Evolutionary conservation across 352 stramenopile genomes (phyloP).

Genomic region (Phytophthora lateralis): DNA sequence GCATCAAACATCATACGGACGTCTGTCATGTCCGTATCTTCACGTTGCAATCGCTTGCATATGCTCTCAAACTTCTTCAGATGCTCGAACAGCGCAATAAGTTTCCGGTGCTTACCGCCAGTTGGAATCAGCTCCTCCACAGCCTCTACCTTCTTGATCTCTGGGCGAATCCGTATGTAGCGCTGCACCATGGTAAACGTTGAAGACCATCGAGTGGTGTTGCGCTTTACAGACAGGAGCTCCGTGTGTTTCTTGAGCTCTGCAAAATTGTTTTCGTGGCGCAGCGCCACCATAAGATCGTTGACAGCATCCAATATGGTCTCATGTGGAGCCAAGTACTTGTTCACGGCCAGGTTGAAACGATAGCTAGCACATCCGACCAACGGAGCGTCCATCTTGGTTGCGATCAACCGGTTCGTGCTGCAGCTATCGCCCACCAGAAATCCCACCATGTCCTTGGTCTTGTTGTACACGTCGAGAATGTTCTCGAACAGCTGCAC

Average conservation of each 20-base stretch:
- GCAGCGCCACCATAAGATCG: constrained; percentile 9
- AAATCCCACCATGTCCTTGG: constrained; percentile 9
- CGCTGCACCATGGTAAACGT: too few species aligned
- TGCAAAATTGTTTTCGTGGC: too few species aligned
- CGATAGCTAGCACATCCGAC: neutral
- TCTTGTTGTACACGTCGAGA: constrained; percentile 14
- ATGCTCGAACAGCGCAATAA: constrained; percentile 9
- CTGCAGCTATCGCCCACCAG: constrained; percentile 13
- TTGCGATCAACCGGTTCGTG: constrained; percentile 5
- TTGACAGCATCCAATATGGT: constrained; percentile 1
- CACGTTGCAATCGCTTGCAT: neutral
- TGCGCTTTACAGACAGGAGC: constrained; percentile 7
- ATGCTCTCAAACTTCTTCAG: constrained; percentile 1
- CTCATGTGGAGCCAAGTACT: constrained; percentile 6
- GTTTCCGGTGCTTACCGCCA: neutral
- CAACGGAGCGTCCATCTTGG: constrained; percentile 1
- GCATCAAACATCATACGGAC: constrained; percentile 8
- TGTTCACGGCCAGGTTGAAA: constrained; percentile 14
- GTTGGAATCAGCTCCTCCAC: constrained; percentile 3
- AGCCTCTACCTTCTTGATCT: constrained; percentile 8
- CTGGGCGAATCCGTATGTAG: too few species aligned
- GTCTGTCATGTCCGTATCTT: constrained; percentile 12
- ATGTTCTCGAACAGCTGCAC: constrained; percentile 8
- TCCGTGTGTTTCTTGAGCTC: constrained; percentile 12
- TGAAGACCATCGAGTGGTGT: constrained; percentile 8